Conservation (phyloP, 805 yeast species). For the Cyberlindnera americana region DNA sequence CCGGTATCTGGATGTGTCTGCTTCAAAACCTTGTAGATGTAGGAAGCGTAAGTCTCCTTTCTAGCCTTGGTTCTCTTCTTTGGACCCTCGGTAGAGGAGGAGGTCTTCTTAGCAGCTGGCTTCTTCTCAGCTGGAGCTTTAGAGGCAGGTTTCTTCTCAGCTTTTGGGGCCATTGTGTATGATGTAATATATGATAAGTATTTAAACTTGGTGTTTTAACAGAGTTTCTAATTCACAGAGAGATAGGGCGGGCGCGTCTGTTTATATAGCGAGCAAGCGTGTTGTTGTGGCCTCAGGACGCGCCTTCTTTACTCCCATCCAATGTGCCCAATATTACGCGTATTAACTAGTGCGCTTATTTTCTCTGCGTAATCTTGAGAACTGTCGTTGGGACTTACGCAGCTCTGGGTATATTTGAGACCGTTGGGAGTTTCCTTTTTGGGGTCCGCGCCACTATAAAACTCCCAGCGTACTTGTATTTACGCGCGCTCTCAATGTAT, state of each 20-base stretch:
- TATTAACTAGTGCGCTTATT: not conserved
- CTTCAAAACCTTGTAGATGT: conserved; percentile 96
- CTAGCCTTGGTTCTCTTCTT: conserved; percentile 95
- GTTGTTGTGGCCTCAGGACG: conserved; percentile 4
- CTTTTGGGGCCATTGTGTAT: conserved; percentile 62
- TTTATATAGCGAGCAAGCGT: conserved; percentile 10
- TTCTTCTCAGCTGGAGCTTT: conserved; percentile 98
- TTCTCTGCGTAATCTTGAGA: conserved; percentile 1
- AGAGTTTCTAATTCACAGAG: too few relatives aligned
- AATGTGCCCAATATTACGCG: conserved; percentile 8
- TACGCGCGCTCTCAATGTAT: conserved; percentile 10
- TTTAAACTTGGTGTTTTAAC: not conserved
- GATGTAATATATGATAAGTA: conserved; percentile 4
- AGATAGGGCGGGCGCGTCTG: conserved; percentile 8
- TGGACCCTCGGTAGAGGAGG: conserved; percentile 71
- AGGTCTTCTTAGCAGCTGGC: conserved; percentile 83
- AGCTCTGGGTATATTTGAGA: not conserved
- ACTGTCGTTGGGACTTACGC: conserved; percentile 6
- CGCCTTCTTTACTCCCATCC: not conserved
- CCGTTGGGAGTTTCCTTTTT: conserved; percentile 4
- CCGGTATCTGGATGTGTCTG: conserved; percentile 99
- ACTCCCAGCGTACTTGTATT: conserved; percentile 8
- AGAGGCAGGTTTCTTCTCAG: conserved; percentile 62
- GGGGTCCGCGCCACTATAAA: not conserved
- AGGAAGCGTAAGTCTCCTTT: conserved; percentile 97